These are phyloP conservation scores for Mangifera indica DNA, from an alignment of 345 rosid species.

Conservation along the genomic window DNA sequence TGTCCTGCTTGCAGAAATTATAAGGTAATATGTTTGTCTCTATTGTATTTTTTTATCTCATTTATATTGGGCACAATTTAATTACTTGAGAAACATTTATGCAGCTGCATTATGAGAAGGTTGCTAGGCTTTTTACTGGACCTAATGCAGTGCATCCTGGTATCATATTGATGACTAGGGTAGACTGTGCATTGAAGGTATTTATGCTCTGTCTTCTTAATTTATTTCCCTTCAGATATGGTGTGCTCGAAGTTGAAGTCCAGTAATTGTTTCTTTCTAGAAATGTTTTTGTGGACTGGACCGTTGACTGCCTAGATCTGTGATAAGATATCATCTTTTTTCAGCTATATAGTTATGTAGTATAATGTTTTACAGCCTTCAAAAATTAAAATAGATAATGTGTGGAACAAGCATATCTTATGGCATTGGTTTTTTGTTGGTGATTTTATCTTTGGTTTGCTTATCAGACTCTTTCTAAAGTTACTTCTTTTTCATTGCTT, in stretches of 20 bases:
- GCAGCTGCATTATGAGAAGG: constrained; percentile 93
- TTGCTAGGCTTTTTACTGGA: constrained; percentile 92
- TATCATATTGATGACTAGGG: constrained; percentile 72
- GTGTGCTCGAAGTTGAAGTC: neutral
- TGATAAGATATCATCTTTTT: neutral
- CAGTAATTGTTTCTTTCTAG: neutral
- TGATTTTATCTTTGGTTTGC: neutral
- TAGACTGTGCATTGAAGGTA: constrained; percentile 93
- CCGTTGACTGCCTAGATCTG: neutral
- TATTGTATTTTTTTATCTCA: constrained; percentile 16
- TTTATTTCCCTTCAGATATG: neutral
- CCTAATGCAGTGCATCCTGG: constrained; percentile 86
- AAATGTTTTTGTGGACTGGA: neutral
- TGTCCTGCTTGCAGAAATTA: constrained; percentile 99
- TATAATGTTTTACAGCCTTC: neutral
- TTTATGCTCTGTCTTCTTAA: constrained; percentile 15
- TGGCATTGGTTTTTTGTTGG: neutral
- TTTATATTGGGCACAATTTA: constrained; percentile 14
- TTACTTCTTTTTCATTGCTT: constrained; percentile 1
- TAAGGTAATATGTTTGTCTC: constrained; percentile 52
- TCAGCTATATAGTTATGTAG: neutral
- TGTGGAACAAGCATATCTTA: neutral
- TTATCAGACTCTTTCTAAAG: neutral
- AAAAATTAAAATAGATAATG: neutral
- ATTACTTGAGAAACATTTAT: constrained; percentile 31